phyloP scores from a whole-genome alignment of 768 basidiomycete species.

The Floccularia luteovirens region DNA sequence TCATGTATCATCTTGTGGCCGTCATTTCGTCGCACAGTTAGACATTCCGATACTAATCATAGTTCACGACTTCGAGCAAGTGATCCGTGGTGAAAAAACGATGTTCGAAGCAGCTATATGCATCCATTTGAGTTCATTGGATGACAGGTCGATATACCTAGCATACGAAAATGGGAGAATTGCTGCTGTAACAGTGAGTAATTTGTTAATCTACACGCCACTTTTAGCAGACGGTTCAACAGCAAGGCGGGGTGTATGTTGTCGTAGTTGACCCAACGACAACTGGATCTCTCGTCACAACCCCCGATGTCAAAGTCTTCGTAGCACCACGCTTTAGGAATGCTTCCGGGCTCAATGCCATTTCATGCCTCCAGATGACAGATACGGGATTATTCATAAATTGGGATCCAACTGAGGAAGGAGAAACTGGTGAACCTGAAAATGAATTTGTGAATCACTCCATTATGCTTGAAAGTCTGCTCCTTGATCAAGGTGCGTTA shows the following conservation, averaged over 20 bases:
- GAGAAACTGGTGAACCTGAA: too few relatives aligned
- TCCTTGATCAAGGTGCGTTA: too few relatives aligned
- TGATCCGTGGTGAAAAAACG: too few relatives aligned
- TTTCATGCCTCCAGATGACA: conserved; percentile 52
- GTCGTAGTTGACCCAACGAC: conserved; percentile 16
- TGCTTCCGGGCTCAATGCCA: conserved; percentile 14
- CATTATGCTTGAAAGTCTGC: too few relatives aligned
- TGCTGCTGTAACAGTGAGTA: conserved; percentile 38
- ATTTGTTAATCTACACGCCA: conserved; percentile 2
- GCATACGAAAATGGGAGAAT: conserved; percentile 38
- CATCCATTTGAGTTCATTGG: too few relatives aligned
- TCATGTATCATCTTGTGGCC: too few relatives aligned
- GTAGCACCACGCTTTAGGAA: conserved; percentile 22
- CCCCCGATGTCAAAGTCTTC: conserved; percentile 9
- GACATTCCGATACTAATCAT: too few relatives aligned
- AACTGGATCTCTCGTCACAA: not conserved
- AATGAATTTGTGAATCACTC: too few relatives aligned
- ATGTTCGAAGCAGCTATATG: too few relatives aligned
- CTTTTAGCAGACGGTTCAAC: conserved; percentile 6
- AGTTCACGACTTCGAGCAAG: too few relatives aligned
- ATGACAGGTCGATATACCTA: conserved; percentile 44
- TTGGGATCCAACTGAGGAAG: conserved; percentile 18
- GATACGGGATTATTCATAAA: conserved; percentile 45
- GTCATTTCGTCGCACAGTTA: too few relatives aligned
- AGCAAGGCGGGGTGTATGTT: conserved; percentile 24